Evolutionary conservation across 108 stramenopile species (phyloP).

Genomic region (Poteriospumella lacustris): DNA sequence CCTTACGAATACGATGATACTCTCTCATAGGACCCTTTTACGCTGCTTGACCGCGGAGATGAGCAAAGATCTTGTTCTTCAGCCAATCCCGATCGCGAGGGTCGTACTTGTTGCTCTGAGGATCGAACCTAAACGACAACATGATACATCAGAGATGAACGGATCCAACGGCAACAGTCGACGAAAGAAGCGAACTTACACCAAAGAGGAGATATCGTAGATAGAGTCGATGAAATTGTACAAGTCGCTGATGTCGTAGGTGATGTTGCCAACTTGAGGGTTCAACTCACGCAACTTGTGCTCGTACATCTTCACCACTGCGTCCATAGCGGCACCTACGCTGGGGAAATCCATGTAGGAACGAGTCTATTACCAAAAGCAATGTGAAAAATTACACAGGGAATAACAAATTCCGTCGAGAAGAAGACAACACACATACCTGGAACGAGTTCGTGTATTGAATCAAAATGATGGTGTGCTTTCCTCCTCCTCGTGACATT

Average conservation of each 20-base stretch:
- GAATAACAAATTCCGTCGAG: neutral
- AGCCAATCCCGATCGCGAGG: neutral
- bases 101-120: neutral
- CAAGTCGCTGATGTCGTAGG: constrained; percentile 32
- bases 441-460: neutral
- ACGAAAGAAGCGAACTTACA: constrained; percentile 5
- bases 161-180: neutral
- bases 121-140: neutral
- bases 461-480: constrained; percentile 29
- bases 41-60: constrained; percentile 4
- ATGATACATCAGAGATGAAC: neutral
- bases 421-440: neutral
- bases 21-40: no score
- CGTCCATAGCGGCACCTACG: constrained; percentile 25
- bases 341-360: constrained; percentile 22
- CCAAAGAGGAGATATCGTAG: constrained; percentile 14
- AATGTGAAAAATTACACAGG: neutral
- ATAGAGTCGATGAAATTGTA: constrained; percentile 30
- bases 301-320: constrained; percentile 36
- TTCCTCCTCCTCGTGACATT: no score
- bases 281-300: constrained; percentile 29
- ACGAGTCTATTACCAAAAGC: neutral
- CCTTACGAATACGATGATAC: no score
- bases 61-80: constrained; percentile 16
- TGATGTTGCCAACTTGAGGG: constrained; percentile 21